Evolutionary conservation across 139 green algal genomes (phyloP).

Genomic region (Chlorella sp.): DNA sequence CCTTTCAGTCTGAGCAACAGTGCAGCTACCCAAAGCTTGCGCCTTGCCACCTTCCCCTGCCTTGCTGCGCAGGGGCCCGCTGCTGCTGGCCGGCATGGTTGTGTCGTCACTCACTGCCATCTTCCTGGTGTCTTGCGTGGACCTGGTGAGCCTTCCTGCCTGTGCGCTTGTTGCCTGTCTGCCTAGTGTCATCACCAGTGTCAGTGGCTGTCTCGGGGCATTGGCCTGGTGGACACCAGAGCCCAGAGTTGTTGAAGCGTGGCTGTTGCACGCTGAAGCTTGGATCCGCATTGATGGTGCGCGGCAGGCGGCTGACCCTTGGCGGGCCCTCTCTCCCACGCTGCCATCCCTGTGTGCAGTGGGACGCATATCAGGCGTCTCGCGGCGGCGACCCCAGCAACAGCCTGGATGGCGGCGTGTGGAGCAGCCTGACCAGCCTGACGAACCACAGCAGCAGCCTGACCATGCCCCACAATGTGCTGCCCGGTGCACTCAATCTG

Average conservation of each 20-base stretch:
- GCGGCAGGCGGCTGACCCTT: too few species aligned
- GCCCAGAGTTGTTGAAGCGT: too few species aligned
- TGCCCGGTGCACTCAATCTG: not conserved
- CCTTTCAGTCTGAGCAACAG: too few species aligned
- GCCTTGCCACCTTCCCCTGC: not conserved
- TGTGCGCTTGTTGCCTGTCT: too few species aligned
- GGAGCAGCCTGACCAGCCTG: not conserved
- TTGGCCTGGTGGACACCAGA: too few species aligned
- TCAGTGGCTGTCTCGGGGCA: too few species aligned
- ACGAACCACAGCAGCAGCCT: not conserved
- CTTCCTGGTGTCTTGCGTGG: constrained; percentile 72
- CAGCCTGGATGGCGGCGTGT: not conserved
- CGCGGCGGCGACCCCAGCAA: not conserved
- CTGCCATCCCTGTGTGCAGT: not conserved
- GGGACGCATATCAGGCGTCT: not conserved
- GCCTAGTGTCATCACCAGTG: too few species aligned
- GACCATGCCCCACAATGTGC: not conserved
- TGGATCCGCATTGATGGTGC: too few species aligned
- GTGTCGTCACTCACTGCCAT: constrained; percentile 80
- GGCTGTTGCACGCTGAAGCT: too few species aligned
- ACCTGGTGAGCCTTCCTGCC: constrained; percentile 49
- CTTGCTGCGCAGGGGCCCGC: constrained; percentile 55
- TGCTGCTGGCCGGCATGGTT: constrained; percentile 77
- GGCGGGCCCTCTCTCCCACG: too few species aligned
- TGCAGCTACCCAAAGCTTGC: not conserved